Base-by-base conservation (phyloP, 2,329 filamentous ascomycete genomes). In the Nannizziopsis arthrosporioides region DNA sequence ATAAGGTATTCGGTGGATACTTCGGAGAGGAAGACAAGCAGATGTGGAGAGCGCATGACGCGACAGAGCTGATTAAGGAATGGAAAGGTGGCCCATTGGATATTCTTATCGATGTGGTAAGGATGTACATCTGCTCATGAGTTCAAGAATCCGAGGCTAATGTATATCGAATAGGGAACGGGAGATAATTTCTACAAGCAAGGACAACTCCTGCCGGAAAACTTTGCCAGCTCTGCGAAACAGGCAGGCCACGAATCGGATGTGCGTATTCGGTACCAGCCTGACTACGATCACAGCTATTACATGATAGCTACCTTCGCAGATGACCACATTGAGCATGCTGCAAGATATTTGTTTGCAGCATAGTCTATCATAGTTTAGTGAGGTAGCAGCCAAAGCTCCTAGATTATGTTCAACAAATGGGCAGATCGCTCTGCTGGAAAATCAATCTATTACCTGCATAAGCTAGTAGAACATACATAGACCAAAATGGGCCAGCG, bases 101-200 rank as follows among this genome's bases (percentile, higher is more conserved):
- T 63, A 78, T 84, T 18, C 70, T 96, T 48, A 85, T 98, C 58
- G 90, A 98, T 62, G 87, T 95, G 51, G 83, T 86, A 64, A 52
- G 81, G 78, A 42, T 3, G 30, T 7, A 10, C 5, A 22, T 35
- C 37, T n/a, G 12, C 4, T 11, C 27, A 14, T 11, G 19, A 18
- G 8, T 18, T 19, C n/a, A n/a, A 19, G 14, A 15, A 30, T 15
- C 5, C 35, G n/a, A 5, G 18, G 12, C 18, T 40, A 40, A 49
- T 10, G 1, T 12, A 38, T 4, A 27, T 34, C 15, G 17, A 2
- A 17, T n/a, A 85, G 82, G 92, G 92, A 37, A 94, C 88, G 3
- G 87, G 80, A 18, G 92, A 98, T 73, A 87, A 90, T 68, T 98
- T 96, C 68, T 96, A 96, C 72, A 90, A 94, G 73, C 81, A 93